These are phyloP conservation scores for Hylodesmum podocarpum DNA, from an alignment of 306 rosid genomes.

Conservation along the genomic window DNA sequence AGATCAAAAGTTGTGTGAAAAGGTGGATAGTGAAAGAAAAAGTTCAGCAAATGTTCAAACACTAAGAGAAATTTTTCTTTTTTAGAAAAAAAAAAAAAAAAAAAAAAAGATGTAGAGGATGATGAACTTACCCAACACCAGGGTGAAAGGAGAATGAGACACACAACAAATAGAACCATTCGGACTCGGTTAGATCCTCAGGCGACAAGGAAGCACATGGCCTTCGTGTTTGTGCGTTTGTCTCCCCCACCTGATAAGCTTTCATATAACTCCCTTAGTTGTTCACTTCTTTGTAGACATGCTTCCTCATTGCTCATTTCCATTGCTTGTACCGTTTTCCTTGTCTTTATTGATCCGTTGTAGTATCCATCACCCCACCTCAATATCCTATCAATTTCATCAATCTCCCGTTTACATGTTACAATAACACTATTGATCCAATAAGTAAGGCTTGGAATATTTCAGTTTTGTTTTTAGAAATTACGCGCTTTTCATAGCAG, in stretches of 20 bases:
- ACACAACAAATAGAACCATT: conserved; percentile 84
- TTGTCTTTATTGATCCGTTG: conserved; percentile 72
- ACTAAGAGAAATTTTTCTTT: no score
- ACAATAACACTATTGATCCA: no score
- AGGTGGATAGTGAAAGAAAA: not conserved
- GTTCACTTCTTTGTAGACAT: conserved; percentile 67
- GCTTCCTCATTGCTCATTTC: conserved; percentile 55
- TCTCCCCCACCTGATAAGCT: conserved; percentile 53
- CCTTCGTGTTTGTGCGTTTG: conserved; percentile 50
- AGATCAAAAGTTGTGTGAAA: not conserved
- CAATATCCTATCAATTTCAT: conserved; percentile 43
- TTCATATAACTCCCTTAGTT: conserved; percentile 70
- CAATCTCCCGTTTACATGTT: no score
- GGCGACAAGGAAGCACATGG: conserved; percentile 75
- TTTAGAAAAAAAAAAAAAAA: no score
- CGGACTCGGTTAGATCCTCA: conserved; percentile 75
- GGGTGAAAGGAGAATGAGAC: conserved; percentile 70
- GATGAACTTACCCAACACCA: conserved; percentile 62
- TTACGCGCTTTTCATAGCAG: no score
- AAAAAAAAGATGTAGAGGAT: no score
- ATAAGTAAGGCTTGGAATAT: no score
- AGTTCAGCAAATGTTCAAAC: no score
- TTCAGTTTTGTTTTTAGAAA: no score
- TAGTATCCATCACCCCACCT: conserved; percentile 75
- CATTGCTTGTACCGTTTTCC: conserved; percentile 67